Conservation (phyloP, 2,329 filamentous ascomycete species). For the Ascochyta pisi region DNA sequence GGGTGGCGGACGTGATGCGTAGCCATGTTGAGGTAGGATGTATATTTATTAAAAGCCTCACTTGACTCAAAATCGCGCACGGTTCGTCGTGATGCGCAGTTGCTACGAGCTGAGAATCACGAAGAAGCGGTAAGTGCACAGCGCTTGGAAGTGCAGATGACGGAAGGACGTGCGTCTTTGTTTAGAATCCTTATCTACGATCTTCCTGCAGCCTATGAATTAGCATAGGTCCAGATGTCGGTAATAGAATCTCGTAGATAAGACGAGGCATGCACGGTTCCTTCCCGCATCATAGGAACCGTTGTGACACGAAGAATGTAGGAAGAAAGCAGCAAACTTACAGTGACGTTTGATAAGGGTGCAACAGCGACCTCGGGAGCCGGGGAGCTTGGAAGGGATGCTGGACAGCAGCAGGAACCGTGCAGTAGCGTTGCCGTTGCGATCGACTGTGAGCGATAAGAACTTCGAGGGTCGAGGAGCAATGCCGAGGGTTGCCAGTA, state of each 20-base stretch:
- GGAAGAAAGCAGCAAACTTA: slow-evolving; percentile 31
- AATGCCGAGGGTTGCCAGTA: slow-evolving; percentile 45
- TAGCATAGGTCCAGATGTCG: slow-evolving; percentile 43
- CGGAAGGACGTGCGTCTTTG: slow-evolving; percentile 43
- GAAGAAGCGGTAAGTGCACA: slow-evolving; percentile 49
- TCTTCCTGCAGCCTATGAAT: slow-evolving; percentile 38
- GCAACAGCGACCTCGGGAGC: slow-evolving; percentile 31
- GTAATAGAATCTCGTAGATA: slow-evolving; percentile 23
- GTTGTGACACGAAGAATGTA: slow-evolving; percentile 21
- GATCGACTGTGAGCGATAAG: slow-evolving; percentile 36
- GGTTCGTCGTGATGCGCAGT: slow-evolving; percentile 35
- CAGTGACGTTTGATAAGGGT: slow-evolving; percentile 26
- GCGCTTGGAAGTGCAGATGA: slow-evolving; percentile 43
- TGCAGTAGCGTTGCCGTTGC: slow-evolving; percentile 19
- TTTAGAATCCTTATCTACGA: slow-evolving; percentile 44
- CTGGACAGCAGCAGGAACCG: slow-evolving; percentile 3
- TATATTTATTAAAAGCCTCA: slow-evolving; percentile 46
- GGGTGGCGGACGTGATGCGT: slow-evolving; percentile 46
- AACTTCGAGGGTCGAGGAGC: slow-evolving; percentile 13
- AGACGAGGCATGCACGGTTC: slow-evolving; percentile 17
- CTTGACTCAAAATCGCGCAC: slow-evolving; percentile 37
- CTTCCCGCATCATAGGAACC: slow-evolving; percentile 13
- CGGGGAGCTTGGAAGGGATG: slow-evolving; percentile 25
- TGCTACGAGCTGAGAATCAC: slow-evolving; percentile 37
- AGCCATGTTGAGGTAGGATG: slow-evolving; percentile 40